Conservation (phyloP, 345 rosid species). For the Arabidopsis thaliana region DNA sequence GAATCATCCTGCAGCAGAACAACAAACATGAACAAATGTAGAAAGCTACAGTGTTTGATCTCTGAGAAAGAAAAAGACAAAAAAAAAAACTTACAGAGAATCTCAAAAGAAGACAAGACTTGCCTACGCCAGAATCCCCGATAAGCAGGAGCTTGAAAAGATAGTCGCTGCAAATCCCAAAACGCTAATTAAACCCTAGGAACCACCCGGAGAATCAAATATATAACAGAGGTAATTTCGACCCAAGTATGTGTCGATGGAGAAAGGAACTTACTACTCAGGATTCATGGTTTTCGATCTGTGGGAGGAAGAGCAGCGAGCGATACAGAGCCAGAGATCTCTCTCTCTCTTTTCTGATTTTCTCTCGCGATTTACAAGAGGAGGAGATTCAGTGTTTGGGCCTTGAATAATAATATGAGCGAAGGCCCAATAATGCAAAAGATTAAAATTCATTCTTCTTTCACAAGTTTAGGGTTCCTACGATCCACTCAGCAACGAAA, state of each 20-base stretch:
- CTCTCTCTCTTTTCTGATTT: background rate
- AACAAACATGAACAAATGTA: background rate
- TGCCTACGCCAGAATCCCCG: slow-evolving; percentile 71
- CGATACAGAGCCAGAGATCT: background rate
- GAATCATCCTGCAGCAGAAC: slow-evolving; percentile 63
- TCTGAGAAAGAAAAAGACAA: background rate
- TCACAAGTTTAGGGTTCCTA: background rate
- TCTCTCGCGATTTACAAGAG: too few species aligned
- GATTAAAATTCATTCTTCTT: too few species aligned
- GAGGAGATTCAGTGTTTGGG: background rate
- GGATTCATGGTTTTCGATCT: slow-evolving; percentile 56
- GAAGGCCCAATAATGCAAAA: background rate
- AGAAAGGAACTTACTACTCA: slow-evolving; percentile 58
- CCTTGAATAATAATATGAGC: background rate
- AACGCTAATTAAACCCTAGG: background rate
- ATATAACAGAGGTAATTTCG: background rate
- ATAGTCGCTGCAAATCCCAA: slow-evolving; percentile 55
- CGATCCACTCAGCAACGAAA: too few species aligned
- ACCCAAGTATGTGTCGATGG: background rate
- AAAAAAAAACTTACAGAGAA: slow-evolving; percentile 51
- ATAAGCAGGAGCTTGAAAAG: slow-evolving; percentile 67
- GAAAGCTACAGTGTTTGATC: background rate
- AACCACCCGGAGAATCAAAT: background rate
- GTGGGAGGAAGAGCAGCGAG: background rate
- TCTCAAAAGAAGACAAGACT: slow-evolving; percentile 67